A percentile compares a stretch with the other conserved stretches of the same genome.
Conservation (phyloP, 352 stramenopile genomes). For the Pythium plurisporium region DNA sequence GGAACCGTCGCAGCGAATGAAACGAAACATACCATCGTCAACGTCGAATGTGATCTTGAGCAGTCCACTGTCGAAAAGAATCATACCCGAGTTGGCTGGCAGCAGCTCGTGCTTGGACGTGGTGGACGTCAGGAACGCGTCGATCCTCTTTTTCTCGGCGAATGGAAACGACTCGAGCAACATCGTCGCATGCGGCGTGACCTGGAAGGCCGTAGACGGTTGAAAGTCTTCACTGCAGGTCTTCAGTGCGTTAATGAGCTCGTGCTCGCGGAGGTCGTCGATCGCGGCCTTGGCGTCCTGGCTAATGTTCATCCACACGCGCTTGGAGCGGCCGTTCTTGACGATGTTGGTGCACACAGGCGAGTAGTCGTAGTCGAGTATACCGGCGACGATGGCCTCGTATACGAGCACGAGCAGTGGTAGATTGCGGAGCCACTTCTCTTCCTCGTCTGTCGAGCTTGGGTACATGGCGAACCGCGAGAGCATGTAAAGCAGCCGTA, state of each 20-base stretch:
- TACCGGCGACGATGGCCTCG: constrained; percentile 51
- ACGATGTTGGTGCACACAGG: constrained; percentile 46
- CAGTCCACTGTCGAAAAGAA: constrained; percentile 89
- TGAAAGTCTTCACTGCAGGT: constrained; percentile 61
- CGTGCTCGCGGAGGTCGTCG: constrained; percentile 52
- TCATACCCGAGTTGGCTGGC: constrained; percentile 49
- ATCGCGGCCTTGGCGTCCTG: constrained; percentile 64
- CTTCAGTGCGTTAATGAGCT: constrained; percentile 60
- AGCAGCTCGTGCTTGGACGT: constrained; percentile 44
- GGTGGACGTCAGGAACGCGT: constrained; percentile 53
- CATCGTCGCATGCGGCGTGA: constrained; percentile 41
- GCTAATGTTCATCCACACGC: constrained; percentile 67
- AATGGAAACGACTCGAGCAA: constrained; percentile 54
- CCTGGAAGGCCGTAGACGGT: constrained; percentile 56
- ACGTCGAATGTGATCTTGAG: constrained; percentile 91
- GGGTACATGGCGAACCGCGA: constrained; percentile 84
- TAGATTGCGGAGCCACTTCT: constrained; percentile 93
- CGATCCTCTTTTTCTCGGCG: constrained; percentile 55
- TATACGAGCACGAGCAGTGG: constrained; percentile 90
- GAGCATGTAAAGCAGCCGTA: constrained; percentile 74
- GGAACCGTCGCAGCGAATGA: constrained; percentile 73
- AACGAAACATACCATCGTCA: constrained; percentile 86
- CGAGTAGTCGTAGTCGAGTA: constrained; percentile 61
- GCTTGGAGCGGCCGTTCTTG: constrained; percentile 41
- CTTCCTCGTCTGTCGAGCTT: constrained; percentile 72